Evolutionary conservation across 495 filamentous ascomycete species (phyloP), one percentile per base, ranked within the genome.

Genomic region (Penicillium tannophilum): DNA sequence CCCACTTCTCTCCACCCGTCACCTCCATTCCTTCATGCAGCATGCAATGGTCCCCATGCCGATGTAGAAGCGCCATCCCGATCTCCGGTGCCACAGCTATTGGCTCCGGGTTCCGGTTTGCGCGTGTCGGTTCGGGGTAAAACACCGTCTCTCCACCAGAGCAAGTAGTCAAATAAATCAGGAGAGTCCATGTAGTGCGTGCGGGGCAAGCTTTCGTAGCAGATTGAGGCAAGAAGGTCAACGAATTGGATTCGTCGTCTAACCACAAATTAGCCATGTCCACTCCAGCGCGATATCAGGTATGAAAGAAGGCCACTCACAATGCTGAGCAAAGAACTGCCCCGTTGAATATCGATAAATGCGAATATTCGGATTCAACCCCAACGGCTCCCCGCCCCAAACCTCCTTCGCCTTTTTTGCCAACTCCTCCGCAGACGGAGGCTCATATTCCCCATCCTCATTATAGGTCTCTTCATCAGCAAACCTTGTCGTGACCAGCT

Each of bases 131-230:
- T 52, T 90, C 83, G 1, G 91, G 91, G 66, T 96, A 94, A 72
- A 98, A 98, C 43, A 94, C 88, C 0, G 93, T 97, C 66, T 97
- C 91, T 42, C 93, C 93, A 24, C 93, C 93, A 10, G 77, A 62
- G 59, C 91, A 88, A 9, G 87, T 88, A 0, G 89, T 92, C 33
- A 98, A 82, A 63, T 97, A 98, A 51, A 97, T 84, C 1, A 97
- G 81, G 6, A 96, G 81, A 0, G 93, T 97, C 92, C 93, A 98
- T 0, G 93, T 97, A 16, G 93, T 97, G 64, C 84, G 86, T 2
- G 84, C 89, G n/a, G 79, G 79, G 5, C 77, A 67, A n/a, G 78
- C 56, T 41, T 69, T 63, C 2, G 73, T 68, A 1, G 75, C 60
- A 7, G 59, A 57, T 23, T 76, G 63, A 1, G 82, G 72, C 4